Base-by-base conservation (phyloP, 129 eudicot species). In the Flaveria ramosissima region DNA sequence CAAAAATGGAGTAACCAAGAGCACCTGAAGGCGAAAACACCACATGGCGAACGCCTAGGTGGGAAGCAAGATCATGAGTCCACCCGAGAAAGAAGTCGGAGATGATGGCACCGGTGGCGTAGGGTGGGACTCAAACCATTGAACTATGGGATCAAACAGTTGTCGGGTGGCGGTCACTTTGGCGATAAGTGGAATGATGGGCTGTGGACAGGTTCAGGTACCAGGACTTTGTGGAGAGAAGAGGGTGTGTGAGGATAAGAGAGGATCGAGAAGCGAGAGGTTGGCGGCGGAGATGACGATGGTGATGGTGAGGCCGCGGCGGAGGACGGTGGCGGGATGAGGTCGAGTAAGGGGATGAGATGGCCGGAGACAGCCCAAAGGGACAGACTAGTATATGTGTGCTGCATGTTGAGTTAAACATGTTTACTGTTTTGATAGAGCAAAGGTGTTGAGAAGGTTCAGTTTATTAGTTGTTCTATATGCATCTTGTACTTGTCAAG, bases 381-480 rank as follows among this genome's bases (percentile, higher is more conserved):
- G 97, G 92, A 91, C 82, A 85, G 50, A 89, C 47, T 16, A 92
- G 85, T 61, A 92, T 67, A 69, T 92, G 96, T 60, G 82, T 77
- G 67, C 57, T 74, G 51, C 72, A 48, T 59, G 78, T 69, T 6
- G 86, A 51, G 42, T 65, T 7, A 65, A 50, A 23, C 80, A 77
- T 77, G 57, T 66, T 66, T 6, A 41, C 41, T 26, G 72, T 64
- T 47, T 17, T 63, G 13, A 14, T 30, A 48, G 19, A 30, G 32
- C 15, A 9, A 42, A 41, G 41, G 41, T 36, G 41, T 36, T 36
- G 41, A 1, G 7, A 36, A 36, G 6, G 41, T 36, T 36, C 7
- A 51, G 52, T n/a, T 42, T 45, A 1, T 10, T 9, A 9, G 14
- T 10, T 45, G 36, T 45, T 10, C 7, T 7, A 47, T 10, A 47